Conservation (phyloP, 768 basidiomycete genomes). For the Cyclocybe aegerita region DNA sequence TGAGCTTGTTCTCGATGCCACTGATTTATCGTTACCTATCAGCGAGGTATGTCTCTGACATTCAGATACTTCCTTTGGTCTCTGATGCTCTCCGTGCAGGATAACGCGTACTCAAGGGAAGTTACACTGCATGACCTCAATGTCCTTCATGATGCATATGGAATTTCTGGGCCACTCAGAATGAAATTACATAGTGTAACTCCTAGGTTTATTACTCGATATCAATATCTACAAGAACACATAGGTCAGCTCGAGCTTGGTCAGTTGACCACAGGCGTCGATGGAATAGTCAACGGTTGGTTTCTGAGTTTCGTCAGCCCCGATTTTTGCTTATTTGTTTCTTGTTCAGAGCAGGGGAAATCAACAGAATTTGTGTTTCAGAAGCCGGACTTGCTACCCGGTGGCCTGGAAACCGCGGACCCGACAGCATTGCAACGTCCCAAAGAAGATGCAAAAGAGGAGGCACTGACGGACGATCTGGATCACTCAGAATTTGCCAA, state of each 20-base stretch:
- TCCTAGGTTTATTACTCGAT: conserved; percentile 69
- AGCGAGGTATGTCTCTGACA: conserved; percentile 53
- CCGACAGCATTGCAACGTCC: no score
- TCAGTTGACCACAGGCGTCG: neutral
- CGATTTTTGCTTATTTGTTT: no score
- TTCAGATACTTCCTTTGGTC: neutral
- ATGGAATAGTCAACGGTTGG: neutral
- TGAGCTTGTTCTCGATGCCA: conserved; percentile 71
- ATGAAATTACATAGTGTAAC: conserved; percentile 45
- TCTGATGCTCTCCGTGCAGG: conserved; percentile 36
- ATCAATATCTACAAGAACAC: conserved; percentile 61
- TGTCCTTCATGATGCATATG: conserved; percentile 65
- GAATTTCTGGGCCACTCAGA: conserved; percentile 61
- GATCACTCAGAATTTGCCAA: no score
- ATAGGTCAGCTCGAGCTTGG: conserved; percentile 28
- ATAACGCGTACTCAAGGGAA: conserved; percentile 68
- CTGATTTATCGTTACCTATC: conserved; percentile 61
- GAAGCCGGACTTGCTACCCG: no score
- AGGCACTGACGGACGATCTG: no score
- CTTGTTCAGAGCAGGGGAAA: no score
- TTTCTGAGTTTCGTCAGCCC: neutral
- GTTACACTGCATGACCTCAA: conserved; percentile 73
- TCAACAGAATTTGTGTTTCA: no score
- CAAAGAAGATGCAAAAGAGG: no score
- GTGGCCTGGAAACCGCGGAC: no score